Conservation (phyloP, 1,284 basidiomycete genomes). For the Dichomitus squalens region DNA sequence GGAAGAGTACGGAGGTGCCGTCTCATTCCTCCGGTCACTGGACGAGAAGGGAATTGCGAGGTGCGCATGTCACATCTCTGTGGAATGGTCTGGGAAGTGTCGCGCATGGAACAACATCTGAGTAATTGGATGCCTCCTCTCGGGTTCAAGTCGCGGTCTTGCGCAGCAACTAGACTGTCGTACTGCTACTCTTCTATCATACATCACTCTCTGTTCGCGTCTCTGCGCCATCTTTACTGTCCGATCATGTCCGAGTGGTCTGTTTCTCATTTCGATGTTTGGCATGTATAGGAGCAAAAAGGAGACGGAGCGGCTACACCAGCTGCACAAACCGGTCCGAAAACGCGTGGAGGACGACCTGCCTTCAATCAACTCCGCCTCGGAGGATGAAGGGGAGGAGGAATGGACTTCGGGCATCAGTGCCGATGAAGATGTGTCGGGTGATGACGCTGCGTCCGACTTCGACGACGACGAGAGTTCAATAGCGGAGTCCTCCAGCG, state of each 20-base stretch:
- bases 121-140: no score
- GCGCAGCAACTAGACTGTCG: no score
- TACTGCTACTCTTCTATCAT: no score
- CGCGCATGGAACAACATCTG: no score
- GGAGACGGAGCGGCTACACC: constrained; percentile 66
- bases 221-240: no score
- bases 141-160: no score
- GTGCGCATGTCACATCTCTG: constrained; percentile 39
- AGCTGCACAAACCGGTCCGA: constrained; percentile 60
- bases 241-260: no score
- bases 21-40: constrained; percentile 61
- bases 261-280: not conserved
- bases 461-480: constrained; percentile 17
- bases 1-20: constrained; percentile 56
- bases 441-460: constrained; percentile 30
- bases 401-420: constrained; percentile 54
- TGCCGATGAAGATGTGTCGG: constrained; percentile 36
- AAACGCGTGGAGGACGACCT: constrained; percentile 52
- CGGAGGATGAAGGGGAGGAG: constrained; percentile 56
- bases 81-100: not conserved
- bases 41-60: constrained; percentile 74
- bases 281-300: constrained; percentile 68
- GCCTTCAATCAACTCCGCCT: constrained; percentile 65
- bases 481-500: constrained; percentile 24
- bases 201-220: not conserved